phyloP scores from a whole-genome alignment of 2,329 filamentous ascomycete genomes.

The Curvularia lunata region DNA sequence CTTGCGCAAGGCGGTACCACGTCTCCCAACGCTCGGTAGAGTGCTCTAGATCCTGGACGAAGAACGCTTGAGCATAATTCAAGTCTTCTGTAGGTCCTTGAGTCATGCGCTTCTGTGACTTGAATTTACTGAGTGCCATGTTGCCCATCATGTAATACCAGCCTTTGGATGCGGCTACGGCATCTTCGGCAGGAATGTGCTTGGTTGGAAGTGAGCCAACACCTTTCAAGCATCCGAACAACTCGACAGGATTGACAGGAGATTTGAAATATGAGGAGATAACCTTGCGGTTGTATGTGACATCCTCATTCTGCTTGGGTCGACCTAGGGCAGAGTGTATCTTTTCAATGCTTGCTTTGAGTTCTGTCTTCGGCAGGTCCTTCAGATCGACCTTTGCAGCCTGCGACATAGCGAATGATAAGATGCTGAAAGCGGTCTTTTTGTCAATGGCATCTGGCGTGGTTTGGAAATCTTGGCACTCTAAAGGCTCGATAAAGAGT shows the following conservation, averaged over 20 bases:
- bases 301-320: constrained; percentile 77
- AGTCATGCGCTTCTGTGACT: constrained; percentile 76
- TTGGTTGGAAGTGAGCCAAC: constrained; percentile 60
- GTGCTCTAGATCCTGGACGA: constrained; percentile 82
- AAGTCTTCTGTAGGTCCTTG: constrained; percentile 83
- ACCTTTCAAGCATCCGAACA: constrained; percentile 83
- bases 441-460: constrained; percentile 76
- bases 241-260: constrained; percentile 78
- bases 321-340: constrained; percentile 85
- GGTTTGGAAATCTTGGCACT: constrained; percentile 72
- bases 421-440: constrained; percentile 77
- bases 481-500: constrained; percentile 43
- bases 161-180: constrained; percentile 74
- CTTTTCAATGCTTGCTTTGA: constrained; percentile 89
- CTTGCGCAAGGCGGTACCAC: constrained; percentile 87
- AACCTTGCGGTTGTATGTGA: constrained; percentile 86
- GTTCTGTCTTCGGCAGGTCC: constrained; percentile 87
- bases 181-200: constrained; percentile 67
- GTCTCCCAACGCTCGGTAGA: constrained; percentile 84
- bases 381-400: constrained; percentile 86
- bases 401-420: constrained; percentile 82
- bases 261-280: constrained; percentile 82
- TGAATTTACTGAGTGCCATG: constrained; percentile 85
- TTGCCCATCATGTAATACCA: constrained; percentile 94
- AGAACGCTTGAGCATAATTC: constrained; percentile 78